phyloP scores from a whole-genome alignment of 1,284 basidiomycete genomes.

The Ganoderma lingzhi region DNA sequence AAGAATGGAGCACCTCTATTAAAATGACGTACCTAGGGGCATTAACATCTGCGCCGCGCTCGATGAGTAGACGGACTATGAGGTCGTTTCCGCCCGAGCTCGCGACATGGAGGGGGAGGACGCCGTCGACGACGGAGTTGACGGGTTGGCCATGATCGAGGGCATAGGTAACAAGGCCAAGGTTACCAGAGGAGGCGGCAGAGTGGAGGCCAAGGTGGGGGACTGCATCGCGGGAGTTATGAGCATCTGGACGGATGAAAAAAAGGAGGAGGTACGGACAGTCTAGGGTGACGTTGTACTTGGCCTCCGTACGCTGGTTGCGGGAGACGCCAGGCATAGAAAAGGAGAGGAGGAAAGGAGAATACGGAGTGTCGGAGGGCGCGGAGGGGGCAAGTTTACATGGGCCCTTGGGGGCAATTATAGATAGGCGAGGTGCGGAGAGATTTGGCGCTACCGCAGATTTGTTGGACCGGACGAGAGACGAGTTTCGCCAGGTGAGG shows the following conservation, averaged over 20 bases:
- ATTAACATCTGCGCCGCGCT: conserved; percentile 93
- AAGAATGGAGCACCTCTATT: background rate
- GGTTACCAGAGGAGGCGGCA: conserved; percentile 89
- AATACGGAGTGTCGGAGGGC: conserved; percentile 6
- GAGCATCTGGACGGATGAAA: background rate
- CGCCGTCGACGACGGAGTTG: conserved; percentile 91
- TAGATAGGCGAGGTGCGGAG: conserved; percentile 28
- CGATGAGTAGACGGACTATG: conserved; percentile 87
- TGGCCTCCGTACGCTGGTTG: conserved; percentile 61
- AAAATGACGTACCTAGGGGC: conserved; percentile 69
- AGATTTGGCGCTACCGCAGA: conserved; percentile 30
- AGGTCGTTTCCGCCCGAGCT: conserved; percentile 87
- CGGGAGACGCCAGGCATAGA: conserved; percentile 44
- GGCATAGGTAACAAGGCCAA: conserved; percentile 88
- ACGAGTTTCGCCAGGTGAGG: conserved; percentile 7
- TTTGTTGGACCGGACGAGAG: conserved; percentile 16
- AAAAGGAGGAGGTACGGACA: conserved; percentile 54
- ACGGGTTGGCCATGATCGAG: conserved; percentile 93
- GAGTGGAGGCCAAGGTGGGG: conserved; percentile 89
- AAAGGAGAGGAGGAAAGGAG: background rate
- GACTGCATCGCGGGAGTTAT: conserved; percentile 52
- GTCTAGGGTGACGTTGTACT: conserved; percentile 82
- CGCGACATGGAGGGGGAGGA: conserved; percentile 92
- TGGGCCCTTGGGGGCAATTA: conserved; percentile 24
- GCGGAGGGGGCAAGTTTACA: conserved; percentile 10